Evolutionary conservation across 2,329 filamentous ascomycete genomes (phyloP).

Genomic region (Hypocreales sp.): DNA sequence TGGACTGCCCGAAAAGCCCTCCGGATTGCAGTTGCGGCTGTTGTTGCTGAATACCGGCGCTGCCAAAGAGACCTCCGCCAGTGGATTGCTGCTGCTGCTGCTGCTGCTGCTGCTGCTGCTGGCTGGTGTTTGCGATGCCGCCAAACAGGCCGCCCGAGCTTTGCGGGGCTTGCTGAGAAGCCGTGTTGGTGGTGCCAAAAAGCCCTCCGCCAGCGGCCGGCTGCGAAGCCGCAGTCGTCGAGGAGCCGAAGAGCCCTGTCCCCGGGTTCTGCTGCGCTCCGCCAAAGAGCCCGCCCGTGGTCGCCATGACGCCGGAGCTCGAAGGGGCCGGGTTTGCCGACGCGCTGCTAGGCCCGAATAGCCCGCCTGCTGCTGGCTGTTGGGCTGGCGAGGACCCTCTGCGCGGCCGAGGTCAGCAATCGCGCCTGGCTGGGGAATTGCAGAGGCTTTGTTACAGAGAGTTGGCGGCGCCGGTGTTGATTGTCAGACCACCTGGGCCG

Average conservation of each 20-base stretch:
- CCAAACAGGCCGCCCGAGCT: slow-evolving; percentile 4
- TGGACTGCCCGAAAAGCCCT: slow-evolving; percentile 10
- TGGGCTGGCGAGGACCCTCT: slow-evolving; percentile 14
- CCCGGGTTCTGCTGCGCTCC: slow-evolving; percentile 11
- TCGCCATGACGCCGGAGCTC: slow-evolving; percentile 17
- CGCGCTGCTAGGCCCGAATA: slow-evolving; percentile 19
- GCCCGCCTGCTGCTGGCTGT: slow-evolving; percentile 17
- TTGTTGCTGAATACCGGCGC: neutral
- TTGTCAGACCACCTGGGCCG: slow-evolving; percentile 44
- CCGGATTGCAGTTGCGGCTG: neutral
- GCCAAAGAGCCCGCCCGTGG: slow-evolving; percentile 22
- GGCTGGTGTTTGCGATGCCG: slow-evolving; percentile 4
- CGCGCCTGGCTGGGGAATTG: neutral
- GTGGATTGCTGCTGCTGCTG: too few relatives aligned
- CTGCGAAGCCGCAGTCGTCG: slow-evolving; percentile 8
- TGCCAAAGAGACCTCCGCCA: slow-evolving; percentile 19
- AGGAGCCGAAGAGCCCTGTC: slow-evolving; percentile 15
- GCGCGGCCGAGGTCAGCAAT: neutral
- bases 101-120: slow-evolving; percentile 13
- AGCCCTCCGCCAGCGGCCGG: slow-evolving; percentile 7
- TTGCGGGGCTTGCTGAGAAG: slow-evolving; percentile 1
- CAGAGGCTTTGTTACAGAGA: slow-evolving; percentile 22
- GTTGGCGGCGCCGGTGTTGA: slow-evolving; percentile 49
- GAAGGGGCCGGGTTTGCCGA: slow-evolving; percentile 12
- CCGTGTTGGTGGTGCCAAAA: slow-evolving; percentile 5